Base-by-base conservation (phyloP, 805 yeast species). In the Lipomyces orientalis region DNA sequence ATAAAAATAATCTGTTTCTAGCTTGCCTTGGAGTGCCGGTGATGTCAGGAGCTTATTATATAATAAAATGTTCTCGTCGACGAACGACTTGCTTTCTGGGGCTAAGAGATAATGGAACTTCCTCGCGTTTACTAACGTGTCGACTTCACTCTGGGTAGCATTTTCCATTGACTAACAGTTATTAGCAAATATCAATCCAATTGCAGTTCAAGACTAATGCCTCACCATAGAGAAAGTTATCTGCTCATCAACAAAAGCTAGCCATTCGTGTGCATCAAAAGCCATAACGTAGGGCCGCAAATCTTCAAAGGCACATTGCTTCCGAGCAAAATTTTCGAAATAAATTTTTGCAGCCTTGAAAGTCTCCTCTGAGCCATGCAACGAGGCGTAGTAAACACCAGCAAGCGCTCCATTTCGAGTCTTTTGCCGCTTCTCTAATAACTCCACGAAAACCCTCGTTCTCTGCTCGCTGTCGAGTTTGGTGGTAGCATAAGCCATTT, bases 241-340 rank as follows among this genome's bases (percentile, higher is more conserved):
- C 22, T 63, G 33, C 60, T 67, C 39, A 33, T 61, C 64, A 16
- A 65, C 22, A 63, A 73, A 70, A 7, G 64, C 64, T 7, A 73
- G 69, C 54, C 75, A 74, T 3, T 71, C 54, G 1, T 77, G 69
- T 1, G 83, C 62, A 64, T 75, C 74, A 0, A 60, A 46, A 2
- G 66, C 56, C 0, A 63, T 60, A 1, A 66, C 56, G 66, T 81
- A 83, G 2, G 75, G 70, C 66, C 80, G 79, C 60, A 92, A 75
- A 75, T 91, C 97, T 34, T 81, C 79, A 65, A 83, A 84, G 62
- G 93, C 89, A 72, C 93, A 89, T 34, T 86, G 81, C 74, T 90
- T 91, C 22, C 82, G 73, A 29, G 85, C 86, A 74, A 81, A 85
- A 5, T 71, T 74, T 0, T 75, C 68, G 69, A 88, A 80, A 73